These are phyloP conservation scores for Cucumis melo DNA, from an alignment of 306 rosid species.

Conservation along the genomic window DNA sequence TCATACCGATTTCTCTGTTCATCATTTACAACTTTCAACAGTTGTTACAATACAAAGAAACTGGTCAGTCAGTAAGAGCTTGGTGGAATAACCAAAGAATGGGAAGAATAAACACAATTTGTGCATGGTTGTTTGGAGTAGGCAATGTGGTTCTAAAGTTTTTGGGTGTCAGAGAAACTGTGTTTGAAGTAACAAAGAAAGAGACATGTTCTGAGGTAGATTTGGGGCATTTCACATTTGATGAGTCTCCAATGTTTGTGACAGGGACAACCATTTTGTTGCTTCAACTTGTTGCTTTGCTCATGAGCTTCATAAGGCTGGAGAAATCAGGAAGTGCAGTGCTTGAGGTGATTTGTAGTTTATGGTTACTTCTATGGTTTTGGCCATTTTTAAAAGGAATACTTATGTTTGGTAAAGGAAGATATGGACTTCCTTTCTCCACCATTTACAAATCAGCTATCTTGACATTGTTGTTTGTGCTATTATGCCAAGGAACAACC, in stretches of 20 bases:
- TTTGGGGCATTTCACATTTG: constrained; percentile 12
- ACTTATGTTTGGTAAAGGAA: constrained; percentile 19
- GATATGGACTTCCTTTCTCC: constrained; percentile 18
- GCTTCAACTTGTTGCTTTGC: constrained; percentile 11
- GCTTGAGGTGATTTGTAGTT: constrained; percentile 14
- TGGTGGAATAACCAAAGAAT: constrained; percentile 22
- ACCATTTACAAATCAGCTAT: constrained; percentile 12
- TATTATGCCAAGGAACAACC: neutral
- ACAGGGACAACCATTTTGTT: constrained; percentile 18
- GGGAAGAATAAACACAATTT: neutral
- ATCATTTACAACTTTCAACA: neutral
- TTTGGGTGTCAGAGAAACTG: constrained; percentile 12
- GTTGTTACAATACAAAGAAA: neutral
- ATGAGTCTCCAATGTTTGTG: constrained; percentile 23
- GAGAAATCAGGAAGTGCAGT: neutral
- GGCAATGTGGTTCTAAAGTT: constrained; percentile 1
- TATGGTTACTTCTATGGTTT: constrained; percentile 21
- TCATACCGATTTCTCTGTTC: neutral
- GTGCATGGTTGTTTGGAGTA: constrained; percentile 9
- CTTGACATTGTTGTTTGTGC: constrained; percentile 6
- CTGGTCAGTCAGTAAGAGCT: neutral
- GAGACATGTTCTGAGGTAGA: neutral
- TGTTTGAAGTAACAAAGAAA: constrained; percentile 22
- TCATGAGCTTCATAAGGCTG: neutral
- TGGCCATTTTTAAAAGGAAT: constrained; percentile 24